Base-by-base conservation (phyloP, 257 asterid genomes). In the Solanum infundibuliforme region DNA sequence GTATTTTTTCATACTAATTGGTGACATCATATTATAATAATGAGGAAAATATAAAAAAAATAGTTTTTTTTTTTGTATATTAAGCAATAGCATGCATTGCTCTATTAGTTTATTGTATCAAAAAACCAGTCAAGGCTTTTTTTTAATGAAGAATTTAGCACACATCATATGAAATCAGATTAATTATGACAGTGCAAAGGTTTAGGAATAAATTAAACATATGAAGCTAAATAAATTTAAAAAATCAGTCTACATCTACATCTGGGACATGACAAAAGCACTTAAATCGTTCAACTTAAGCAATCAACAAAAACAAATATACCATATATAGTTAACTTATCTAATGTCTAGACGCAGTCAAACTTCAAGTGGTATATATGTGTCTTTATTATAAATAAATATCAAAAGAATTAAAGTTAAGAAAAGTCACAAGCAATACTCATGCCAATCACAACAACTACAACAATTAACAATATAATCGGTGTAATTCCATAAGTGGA, bases 401-500 rank as follows among this genome's bases (percentile, higher is more conserved):
- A 46, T 46, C 55, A 46, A 46, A 46, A 46, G 62, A 52, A 16
- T 5, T 6, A 16, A 18, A 52, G n/a, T 55, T 6, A 55, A 55
- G 10, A 18, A 18, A 18, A 55, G 9, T 55, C n/a, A 55, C 10
- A 55, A 55, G n/a, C n/a, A 55, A 18, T 55, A 55, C 10, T 20
- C 65, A 55, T 55, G 9, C 65, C n/a, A 18, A 18, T 52, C 62
- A 52, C 62, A 52, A 52, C 23, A 16, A 52, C 62, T 16, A 48
- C 21, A 48, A 55, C 10, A 55, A 55, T 48, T 14, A 48, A 48
- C 58, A 55, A 6, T 18, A 55, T 20, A 55, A 20, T 20, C 11
- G 3, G 0, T 58, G 5, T 58, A 58, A 7, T 58, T 2, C 0
- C 4, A 20, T 0, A 20, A 58, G 5, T 58, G 11, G 0, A 58